Evolutionary conservation across 176 grass and related monocot species (phyloP), one percentile per base, ranked within the genome.

Genomic region (Triticum turgidum): DNA sequence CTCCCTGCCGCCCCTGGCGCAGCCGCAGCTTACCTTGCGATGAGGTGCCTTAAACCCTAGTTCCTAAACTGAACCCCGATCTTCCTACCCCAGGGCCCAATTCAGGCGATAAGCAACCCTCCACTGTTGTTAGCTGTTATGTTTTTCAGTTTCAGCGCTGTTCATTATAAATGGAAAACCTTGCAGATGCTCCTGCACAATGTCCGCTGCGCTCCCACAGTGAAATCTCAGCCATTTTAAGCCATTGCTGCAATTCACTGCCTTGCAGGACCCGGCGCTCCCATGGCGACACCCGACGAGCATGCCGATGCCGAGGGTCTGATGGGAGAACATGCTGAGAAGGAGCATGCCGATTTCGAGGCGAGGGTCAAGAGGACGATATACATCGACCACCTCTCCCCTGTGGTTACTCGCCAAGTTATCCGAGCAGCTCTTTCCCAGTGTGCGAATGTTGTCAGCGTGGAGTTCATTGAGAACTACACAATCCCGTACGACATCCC

Each of bases 391-490:
- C 91, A 87, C 7, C 94, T 95, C 73, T 91, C 91, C 69, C 87
- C 78, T 72, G 67, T 88, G 65, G 89, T 95, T 14, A 93, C 82
- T 1, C 5, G 8, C 9, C 4, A 69, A 17, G 87, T 93, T 37
- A 91, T 89, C 30, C 83, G 89, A 89, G 82, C 89, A 68, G 91
- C 94, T 11, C 82, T 95, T 62, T 85, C 78, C 9, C 94, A 93
- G 44, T 95, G 87, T 39, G 91, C 83, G 14, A 83, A 73, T 24
- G 89, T 89, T 32, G 82, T 73, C 35, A 85, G 22, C 17, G 69
- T 89, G 68, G 89, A 95, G 62, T 95, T 93, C 68, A 78, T 93
- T 37, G 81, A 79, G 5, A 95, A 95, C 71, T 93, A 83, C 80
- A 95, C 94, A 2, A 72, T 93, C 59, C 91, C 84, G 0, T 86